Evolutionary conservation across 1,284 basidiomycete species (phyloP), one percentile per base, ranked within the genome.

Genomic region (Pyrrhoderma lamaoense): DNA sequence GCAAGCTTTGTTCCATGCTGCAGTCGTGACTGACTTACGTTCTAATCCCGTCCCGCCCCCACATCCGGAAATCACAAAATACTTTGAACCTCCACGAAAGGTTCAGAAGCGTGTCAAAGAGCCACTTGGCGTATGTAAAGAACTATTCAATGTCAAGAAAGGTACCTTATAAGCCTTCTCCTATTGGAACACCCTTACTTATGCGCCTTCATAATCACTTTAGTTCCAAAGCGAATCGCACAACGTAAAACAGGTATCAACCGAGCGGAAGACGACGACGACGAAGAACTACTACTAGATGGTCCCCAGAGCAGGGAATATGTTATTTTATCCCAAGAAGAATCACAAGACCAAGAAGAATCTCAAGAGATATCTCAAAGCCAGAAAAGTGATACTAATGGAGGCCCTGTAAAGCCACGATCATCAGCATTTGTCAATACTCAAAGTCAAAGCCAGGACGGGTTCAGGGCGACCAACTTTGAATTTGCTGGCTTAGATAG

Each of bases 1-100:
- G 63, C 91, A 96, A 68, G 93, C 93, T 2, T 82, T 94, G 58
- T 89, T 93, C 64, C 92, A 94, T 61, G 81, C 82, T 47, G 89
- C 90, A 0, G 73, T 90, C 9, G 82, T 87, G 5, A 68, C 79
- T 1, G 87, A 94, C 61, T 70, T 93, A 8, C 68, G 74, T n/a
- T 72, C 70, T 2, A 73, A 89, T 50, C 89, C 90, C 0, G 71
- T 96, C 1, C 85, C 88, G 0, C 86, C 86, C 0, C 90, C 92
- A 0, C 91, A 95, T 64, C 85, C 84, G 0, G 87, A 89, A 53
- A 73, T 96, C 4, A 69, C 78, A 25, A 91, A 89, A 60, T 97
- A 89, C 66, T 82, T 96, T 61, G 70, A 89, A 16, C 80, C 90
- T 1, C 93, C 93, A 0, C 72, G 69, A 31, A 74, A 74, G 38